phyloP scores from a whole-genome alignment of 495 filamentous ascomycete genomes.

The Geopyxis carbonaria region DNA sequence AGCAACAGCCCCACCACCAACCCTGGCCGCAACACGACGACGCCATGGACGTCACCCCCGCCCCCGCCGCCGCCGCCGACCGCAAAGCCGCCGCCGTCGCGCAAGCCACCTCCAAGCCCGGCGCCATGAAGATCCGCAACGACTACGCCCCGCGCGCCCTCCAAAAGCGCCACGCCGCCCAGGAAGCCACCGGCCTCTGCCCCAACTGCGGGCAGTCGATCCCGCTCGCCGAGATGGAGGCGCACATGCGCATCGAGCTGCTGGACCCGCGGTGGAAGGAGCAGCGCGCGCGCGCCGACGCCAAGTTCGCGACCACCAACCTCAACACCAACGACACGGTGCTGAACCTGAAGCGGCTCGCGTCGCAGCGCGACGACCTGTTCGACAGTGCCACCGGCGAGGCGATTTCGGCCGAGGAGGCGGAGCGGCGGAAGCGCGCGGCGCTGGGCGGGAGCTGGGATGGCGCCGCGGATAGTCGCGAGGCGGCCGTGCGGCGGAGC shows the following conservation, averaged over 20 bases:
- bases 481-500: conserved; percentile 37
- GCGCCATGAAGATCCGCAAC: conserved; percentile 71
- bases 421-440: conserved; percentile 55
- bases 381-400: conserved; percentile 62
- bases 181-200: conserved; percentile 55
- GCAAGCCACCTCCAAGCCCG: conserved; percentile 4
- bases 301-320: conserved; percentile 71
- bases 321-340: conserved; percentile 74
- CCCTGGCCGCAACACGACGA: conserved; percentile 18
- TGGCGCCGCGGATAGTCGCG: conserved; percentile 44
- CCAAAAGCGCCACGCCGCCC: conserved; percentile 46
- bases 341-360: conserved; percentile 88
- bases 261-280: conserved; percentile 94
- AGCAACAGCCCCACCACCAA: conserved; percentile 22
- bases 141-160: conserved; percentile 82
- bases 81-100: neutral
- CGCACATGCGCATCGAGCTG: conserved; percentile 92
- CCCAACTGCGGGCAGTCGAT: conserved; percentile 89
- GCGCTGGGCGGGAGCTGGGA: conserved; percentile 41
- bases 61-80: conserved; percentile 12
- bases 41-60: conserved; percentile 13
- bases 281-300: conserved; percentile 73
- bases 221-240: conserved; percentile 67
- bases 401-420: conserved; percentile 54
- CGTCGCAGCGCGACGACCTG: conserved; percentile 80